phyloP scores from a whole-genome alignment of 23 red algal species.

The Cyanidioschyzon merolae region DNA sequence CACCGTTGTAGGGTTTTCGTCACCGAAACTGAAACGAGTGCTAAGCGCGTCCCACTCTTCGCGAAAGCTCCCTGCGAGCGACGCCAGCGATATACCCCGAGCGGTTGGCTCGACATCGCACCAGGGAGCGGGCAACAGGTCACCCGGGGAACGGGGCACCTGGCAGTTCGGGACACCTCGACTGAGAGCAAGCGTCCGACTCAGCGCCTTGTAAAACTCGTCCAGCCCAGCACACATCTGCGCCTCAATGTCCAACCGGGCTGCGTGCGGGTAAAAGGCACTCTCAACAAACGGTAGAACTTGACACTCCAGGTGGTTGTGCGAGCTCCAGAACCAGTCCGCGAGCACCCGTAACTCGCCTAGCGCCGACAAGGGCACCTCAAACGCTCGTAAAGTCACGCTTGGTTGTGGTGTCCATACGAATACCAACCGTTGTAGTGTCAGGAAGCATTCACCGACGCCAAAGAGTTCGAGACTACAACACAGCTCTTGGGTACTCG shows the following conservation, averaged over 20 bases:
- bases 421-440: slow-evolving; percentile 7
- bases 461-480: neutral
- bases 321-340: neutral
- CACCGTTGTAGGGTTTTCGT: no score
- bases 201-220: neutral
- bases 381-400: neutral
- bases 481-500: neutral
- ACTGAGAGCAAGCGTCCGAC: neutral
- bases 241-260: neutral
- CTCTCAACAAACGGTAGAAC: neutral
- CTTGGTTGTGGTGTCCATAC: neutral
- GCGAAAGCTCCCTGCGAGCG: no score
- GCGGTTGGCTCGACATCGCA: neutral
- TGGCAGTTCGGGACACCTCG: no score
- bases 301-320: neutral
- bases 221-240: neutral
- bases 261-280: neutral
- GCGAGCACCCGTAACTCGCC: neutral
- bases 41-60: no score
- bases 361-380: neutral
- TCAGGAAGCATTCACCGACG: neutral
- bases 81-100: neutral
- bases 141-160: no score
- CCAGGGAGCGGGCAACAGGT: neutral
- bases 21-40: no score